Base-by-base conservation (phyloP, 164 flowering plant species). In the Berberis thunbergii region DNA sequence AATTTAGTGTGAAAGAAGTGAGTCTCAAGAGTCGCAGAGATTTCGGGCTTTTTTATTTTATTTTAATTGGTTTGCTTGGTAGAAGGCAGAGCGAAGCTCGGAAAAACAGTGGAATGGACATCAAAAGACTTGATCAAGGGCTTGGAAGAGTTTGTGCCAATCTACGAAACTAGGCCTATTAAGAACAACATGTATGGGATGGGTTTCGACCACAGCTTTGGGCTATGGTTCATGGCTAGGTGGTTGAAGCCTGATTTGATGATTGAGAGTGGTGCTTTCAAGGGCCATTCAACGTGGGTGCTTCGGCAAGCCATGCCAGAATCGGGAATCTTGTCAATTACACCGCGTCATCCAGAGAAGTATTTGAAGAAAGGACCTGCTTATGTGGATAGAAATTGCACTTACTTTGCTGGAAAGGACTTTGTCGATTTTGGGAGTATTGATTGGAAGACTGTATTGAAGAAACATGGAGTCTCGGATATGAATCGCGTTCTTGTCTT, bases 121-220 rank as follows among this genome's bases (percentile, higher is more conserved):
- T 58, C 81, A 6, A 89, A 95, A 81, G 97, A 95, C 82, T 78
- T 95, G 62, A 74, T 87, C 49, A 81, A 84, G 69, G 96, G 86
- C 12, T 74, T 95, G 76, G 97, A 95, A 80, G 99, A 91, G 79
- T 95, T 95, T 79, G 82, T 91, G 60, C 96, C 93, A 1, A 85
- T 95, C 64, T 95, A 95, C 67, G 96, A 87, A 75, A 85, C 87
- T 0, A 78, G 99, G 6, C 99, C 99, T 3, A 95, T 95, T 5
- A 87, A 84, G 66, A 89, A 95, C 73, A 94, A 94, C 78, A 75
- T 83, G 92, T 85, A 73, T 75, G 99, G 97, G 59, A 95, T 95
- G 99, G 99, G 99, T 55, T 95, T 95, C 54, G 99, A 95, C 72
- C 99, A 95, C 72, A 95, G 99, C 80, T 95, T 91, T 68, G 99